These are phyloP conservation scores for Aspergillus ustus DNA, from an alignment of 2,329 filamentous ascomycete genomes.

Conservation along the genomic window DNA sequence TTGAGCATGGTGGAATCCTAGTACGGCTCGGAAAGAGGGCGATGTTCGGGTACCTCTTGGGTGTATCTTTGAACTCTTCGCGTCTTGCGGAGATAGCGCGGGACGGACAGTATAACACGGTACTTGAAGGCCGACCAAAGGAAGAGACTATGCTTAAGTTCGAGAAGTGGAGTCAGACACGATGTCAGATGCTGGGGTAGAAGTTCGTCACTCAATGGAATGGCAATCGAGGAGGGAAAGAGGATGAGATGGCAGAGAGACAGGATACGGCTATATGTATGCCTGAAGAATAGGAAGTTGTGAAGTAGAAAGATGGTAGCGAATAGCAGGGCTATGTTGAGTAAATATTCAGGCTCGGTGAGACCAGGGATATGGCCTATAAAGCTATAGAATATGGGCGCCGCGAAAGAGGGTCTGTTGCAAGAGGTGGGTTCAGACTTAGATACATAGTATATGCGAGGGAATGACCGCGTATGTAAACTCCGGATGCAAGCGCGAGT, in stretches of 20 bases:
- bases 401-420: conserved; percentile 15
- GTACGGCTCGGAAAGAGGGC: background rate
- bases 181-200: background rate
- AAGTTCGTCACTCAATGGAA: background rate
- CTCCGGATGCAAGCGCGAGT: conserved; percentile 16
- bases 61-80: background rate
- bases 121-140: background rate
- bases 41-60: background rate
- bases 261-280: conserved; percentile 5
- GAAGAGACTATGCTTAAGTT: no score
- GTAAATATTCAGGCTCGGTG: background rate
- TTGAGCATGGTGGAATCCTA: conserved; percentile 12
- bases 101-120: background rate
- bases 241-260: background rate
- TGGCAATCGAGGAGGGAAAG: background rate
- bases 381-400: conserved; percentile 18
- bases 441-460: conserved; percentile 24
- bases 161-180: no score
- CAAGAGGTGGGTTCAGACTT: conserved; percentile 17
- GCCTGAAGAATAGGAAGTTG: conserved; percentile 7
- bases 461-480: conserved; percentile 20
- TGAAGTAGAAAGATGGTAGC: background rate
- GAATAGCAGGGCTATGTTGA: conserved; percentile 1
- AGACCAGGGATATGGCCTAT: conserved; percentile 20
- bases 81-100: background rate